These are phyloP conservation scores for Colletotrichum nymphaeae DNA, from an alignment of 2,329 filamentous ascomycete genomes.

Conservation along the genomic window DNA sequence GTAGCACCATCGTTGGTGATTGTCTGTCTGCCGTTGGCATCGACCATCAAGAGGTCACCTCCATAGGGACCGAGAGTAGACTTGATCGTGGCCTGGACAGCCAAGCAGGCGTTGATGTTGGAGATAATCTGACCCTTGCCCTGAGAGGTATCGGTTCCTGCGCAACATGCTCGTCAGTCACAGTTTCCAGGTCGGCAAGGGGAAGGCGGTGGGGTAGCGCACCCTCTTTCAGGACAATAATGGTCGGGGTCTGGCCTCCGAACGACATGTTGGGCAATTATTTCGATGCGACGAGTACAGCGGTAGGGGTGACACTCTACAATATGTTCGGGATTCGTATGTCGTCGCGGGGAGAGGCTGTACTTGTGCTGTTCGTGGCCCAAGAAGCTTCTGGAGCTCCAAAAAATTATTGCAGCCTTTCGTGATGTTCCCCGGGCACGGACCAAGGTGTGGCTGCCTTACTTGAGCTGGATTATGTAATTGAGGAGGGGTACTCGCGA, in stretches of 20 bases:
- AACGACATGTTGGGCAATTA: conserved; percentile 79
- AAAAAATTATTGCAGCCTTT: conserved; percentile 64
- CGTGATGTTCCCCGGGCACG: conserved; percentile 37
- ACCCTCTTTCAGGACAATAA: conserved; percentile 98
- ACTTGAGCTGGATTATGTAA: conserved; percentile 34
- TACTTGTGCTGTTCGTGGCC: conserved; percentile 38
- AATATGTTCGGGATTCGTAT: conserved; percentile 6
- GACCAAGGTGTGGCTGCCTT: conserved; percentile 35
- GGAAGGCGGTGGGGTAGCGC: conserved; percentile 57
- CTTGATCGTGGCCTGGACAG: conserved; percentile 95
- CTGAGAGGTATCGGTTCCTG: conserved; percentile 97
- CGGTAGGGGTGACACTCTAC: neutral
- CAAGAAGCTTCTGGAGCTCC: conserved; percentile 56
- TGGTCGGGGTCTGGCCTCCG: conserved; percentile 96
- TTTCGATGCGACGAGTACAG: conserved; percentile 9
- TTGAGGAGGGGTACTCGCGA: conserved; percentile 27
- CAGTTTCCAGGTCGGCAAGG: conserved; percentile 39
- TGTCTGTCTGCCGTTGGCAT: conserved; percentile 94
- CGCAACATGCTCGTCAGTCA: conserved; percentile 34
- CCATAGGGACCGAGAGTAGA: conserved; percentile 96
- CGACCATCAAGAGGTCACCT: conserved; percentile 94
- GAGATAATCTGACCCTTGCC: conserved; percentile 96
- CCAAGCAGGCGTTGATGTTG: conserved; percentile 98
- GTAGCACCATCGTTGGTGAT: conserved; percentile 99
- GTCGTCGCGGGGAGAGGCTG: conserved; percentile 27